Evolutionary conservation across 2,329 filamentous ascomycete species (phyloP), one percentile per base, ranked within the genome.

Genomic region (Xylariomycetidae sp.): DNA sequence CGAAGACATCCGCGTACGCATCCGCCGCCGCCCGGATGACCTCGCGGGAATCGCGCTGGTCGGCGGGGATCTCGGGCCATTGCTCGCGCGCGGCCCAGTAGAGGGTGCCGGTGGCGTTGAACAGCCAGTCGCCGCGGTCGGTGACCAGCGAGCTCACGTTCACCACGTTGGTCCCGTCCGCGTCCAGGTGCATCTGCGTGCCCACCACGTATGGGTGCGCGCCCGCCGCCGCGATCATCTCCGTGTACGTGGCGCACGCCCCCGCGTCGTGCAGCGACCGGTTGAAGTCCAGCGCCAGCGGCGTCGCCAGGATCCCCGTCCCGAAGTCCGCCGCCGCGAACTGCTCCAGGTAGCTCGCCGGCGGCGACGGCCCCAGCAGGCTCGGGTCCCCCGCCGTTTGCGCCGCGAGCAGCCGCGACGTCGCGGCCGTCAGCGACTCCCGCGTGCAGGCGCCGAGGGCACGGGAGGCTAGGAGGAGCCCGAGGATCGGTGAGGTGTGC

Each of bases 181-280:
- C 38, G 17, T 40, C 39, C 32, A 56, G 51, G 38, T 47, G 49
- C 38, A 61, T 45, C 42, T 61, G 60, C 15, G 54, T 55, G 29
- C 57, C 59, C 33, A 63, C 46, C 15, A 63, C 61, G 37, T 63
- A 61, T 6, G 59, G 61, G 37, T 54, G 49, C 16, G 53, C 25
- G 17, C 39, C 35, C 34, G 46, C 48, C 6, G 57, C 52, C 14
- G 60, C 48, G 37, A 60, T 50, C 40, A 59, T 46, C 47, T 62
- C 59, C 5, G 57, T 56, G 47, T 50, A 62, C 19, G 56, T 56
- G n/a, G 56, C 55, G 40, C 59, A 62, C 30, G 47, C 42, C n/a
- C 49, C 54, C 32, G 58, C 58, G 49, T 62, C 59, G 47, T 51
- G 46, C 17, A 53, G 55, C 42, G 49, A 58, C 37, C 57, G 57